Base-by-base conservation (phyloP, 768 basidiomycete species). In the Lactarius deliciosus region DNA sequence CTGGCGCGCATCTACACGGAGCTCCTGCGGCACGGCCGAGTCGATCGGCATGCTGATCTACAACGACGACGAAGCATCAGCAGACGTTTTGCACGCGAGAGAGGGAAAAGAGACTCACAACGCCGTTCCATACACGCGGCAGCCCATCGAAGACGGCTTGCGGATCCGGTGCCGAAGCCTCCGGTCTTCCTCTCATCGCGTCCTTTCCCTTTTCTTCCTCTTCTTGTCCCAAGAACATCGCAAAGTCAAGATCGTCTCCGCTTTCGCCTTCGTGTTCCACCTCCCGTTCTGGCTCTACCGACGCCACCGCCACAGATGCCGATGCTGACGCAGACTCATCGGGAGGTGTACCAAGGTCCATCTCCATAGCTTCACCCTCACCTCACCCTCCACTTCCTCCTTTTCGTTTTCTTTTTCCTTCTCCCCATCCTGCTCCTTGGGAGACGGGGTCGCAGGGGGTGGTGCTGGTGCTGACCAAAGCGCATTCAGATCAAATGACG, bases 41-140 rank as follows among this genome's bases (percentile, higher is more conserved):
- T 93, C 91, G 54, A 91, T 75, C 20, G 92, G 92, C 89, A 94
- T 92, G 60, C 81, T 83, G 65, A 94, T 81, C 92, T 94, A 69
- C 30, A 0, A 25, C 13, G 1, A 28, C 50, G 11, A 22, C n/a
- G 11, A 63, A 47, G 63, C 73, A 62, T 66, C 66, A 68, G 70
- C 66, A 64, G 74, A 63, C 25, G 59, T 64, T 55, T 58, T 36
- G 40, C 45, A 22, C 8, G 22, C 30, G 25, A 20, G 57, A 43
- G 30, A 43, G 59, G 22, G 28, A 32, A 59, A 43, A 56, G 58
- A 61, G 15, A 74, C 83, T 72, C 73, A 92, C 92, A 76, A 85
- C 89, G 68, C 92, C 92, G 6, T 75, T 78, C 92, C 92, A 94
- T 22, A 93, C 88, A 41, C 78, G 76, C 5, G 86, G 83, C 28